These are phyloP conservation scores for Fistulinella staudtii DNA, from an alignment of 1,284 basidiomycete genomes.

Conservation along the genomic window DNA sequence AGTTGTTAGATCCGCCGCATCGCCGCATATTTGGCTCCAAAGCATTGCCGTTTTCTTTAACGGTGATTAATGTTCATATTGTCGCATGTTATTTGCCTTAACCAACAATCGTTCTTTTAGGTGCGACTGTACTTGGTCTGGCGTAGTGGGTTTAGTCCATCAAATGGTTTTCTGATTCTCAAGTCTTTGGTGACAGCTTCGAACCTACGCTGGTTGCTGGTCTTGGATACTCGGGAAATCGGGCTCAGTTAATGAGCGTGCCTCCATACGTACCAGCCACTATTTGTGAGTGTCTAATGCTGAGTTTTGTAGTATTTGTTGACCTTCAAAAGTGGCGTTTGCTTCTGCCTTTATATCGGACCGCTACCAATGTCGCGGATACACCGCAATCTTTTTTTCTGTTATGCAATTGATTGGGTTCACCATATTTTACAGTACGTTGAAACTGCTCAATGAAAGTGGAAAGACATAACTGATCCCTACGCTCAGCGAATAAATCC, in stretches of 20 bases:
- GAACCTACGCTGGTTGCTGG: conserved; percentile 48
- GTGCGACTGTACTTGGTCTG: conserved; percentile 40
- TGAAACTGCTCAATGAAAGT: not conserved
- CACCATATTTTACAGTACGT: conserved; percentile 45
- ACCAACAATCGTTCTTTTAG: conserved; percentile 25
- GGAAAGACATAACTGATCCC: not conserved
- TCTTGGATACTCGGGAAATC: conserved; percentile 43
- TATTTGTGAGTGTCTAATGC: conserved; percentile 30
- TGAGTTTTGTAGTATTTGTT: not conserved
- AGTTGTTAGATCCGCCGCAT: conserved; percentile 33
- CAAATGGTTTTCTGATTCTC: not conserved
- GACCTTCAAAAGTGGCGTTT: conserved; percentile 33
- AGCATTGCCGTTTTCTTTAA: conserved; percentile 22
- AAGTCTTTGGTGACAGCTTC: conserved; percentile 37
- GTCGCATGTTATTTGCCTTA: not conserved
- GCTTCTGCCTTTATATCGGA: conserved; percentile 42
- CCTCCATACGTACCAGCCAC: conserved; percentile 46
- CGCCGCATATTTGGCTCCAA: conserved; percentile 33
- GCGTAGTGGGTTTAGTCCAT: conserved; percentile 22
- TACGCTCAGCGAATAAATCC: conserved; percentile 21
- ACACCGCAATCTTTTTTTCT: conserved; percentile 35
- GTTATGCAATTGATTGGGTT: conserved; percentile 43
- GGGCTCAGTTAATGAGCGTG: conserved; percentile 48
- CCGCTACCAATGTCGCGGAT: conserved; percentile 43
- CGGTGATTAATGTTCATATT: conserved; percentile 20